Percentiles rank a stretch among this genome's conserved stretches.
Conservation (phyloP, 2,329 filamentous ascomycete genomes). For the Blastomyces gilchristii region DNA sequence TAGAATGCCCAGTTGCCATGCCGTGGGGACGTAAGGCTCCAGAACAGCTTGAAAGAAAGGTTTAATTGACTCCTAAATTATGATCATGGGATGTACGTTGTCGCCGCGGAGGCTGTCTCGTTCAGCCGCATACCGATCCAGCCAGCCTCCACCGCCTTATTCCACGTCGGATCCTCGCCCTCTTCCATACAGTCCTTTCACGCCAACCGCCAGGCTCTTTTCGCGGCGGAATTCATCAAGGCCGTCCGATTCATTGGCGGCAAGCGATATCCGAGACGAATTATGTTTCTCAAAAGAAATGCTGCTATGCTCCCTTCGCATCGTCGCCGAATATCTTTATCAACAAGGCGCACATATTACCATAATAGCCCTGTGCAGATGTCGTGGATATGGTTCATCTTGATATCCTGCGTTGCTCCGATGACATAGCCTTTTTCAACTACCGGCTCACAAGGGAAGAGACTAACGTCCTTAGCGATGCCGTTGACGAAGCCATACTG, state of each 20-base stretch:
- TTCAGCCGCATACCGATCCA: neutral
- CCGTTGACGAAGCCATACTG: neutral
- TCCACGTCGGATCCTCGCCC: neutral
- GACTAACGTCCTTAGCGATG: neutral
- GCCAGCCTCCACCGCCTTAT: neutral
- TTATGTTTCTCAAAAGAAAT: neutral
- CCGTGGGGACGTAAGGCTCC: neutral
- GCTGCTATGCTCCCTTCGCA: neutral
- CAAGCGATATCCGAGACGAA: neutral
- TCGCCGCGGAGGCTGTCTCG: neutral
- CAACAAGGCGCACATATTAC: neutral
- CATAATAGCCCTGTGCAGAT: neutral
- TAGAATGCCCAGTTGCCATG: conserved; percentile 67
- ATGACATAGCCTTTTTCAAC: neutral
- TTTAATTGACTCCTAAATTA: neutral
- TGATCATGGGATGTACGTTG: neutral
- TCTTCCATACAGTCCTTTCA: neutral
- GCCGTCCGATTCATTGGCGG: neutral
- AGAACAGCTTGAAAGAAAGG: neutral
- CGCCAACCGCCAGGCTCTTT: neutral
- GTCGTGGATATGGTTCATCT: neutral
- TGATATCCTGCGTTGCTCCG: neutral
- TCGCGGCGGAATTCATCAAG: neutral
- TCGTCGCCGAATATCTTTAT: neutral
- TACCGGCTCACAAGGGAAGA: neutral